Base-by-base conservation (phyloP, 2,329 filamentous ascomycete genomes). In the Penicillium glabrum region DNA sequence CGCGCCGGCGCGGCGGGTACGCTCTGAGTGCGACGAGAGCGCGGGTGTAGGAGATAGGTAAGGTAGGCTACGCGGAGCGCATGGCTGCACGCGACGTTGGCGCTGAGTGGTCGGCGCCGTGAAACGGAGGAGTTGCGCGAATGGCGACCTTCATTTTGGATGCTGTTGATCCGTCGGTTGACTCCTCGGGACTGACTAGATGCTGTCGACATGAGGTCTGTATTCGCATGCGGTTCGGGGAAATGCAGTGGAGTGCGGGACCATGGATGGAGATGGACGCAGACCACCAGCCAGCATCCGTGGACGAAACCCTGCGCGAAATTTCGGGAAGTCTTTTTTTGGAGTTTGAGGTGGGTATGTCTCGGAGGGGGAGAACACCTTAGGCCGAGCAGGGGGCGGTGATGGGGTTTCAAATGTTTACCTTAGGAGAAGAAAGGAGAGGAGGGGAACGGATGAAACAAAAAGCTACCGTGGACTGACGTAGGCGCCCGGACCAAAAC, bases 1-100 rank as follows among this genome's bases (percentile, higher is more conserved):
- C 86, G 83, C 54, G 85, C 83, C 66, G 86, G 87, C 49, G 88
- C 78, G 71, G 77, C 79, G 11, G 86, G 77, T 43, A 95, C 86
- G 83, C 92, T 96, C 78, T 96, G 91, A 70, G 93, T 90, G 70
- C 91, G 86, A 77, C 93, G 95, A 69, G 90, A 85, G 70, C 92
- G 90, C 61, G 95, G 93, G 73, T 96, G 92, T 51, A 99, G 84
- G 45, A 98, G 87, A 75, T 99, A 96, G 75, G 93, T 84, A 57
- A 99, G 89, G 76, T 91, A 97, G 65, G 93, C 93, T 65, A 90
- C 88, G 61, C 95, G 89, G 53, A 99, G 86, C 67, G 93, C 92
- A 77, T 91, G 96, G 61, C 87, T 89, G 78, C 96, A 96, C 71
- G 91, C 93, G 76, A 97, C 91, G 67, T 96, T 89, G 72, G 81